Evolutionary conservation across 805 yeast genomes (phyloP), one percentile per base, ranked within the genome.

Genomic region (Yamadazyma akitaensis): DNA sequence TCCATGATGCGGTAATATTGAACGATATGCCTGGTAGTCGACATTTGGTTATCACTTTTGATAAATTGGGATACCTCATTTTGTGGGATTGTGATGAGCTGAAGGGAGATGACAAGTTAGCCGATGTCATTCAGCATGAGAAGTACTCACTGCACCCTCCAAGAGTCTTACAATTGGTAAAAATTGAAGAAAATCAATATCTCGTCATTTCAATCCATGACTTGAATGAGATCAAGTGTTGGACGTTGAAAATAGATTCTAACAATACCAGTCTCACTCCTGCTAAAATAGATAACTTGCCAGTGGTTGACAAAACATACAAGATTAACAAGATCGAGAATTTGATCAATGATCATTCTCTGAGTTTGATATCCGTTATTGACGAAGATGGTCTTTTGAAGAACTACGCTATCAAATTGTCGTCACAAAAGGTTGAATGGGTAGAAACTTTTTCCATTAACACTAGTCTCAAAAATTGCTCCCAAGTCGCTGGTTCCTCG

Each of bases 401-500:
- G n/a, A 47, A 56, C 2, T 55, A 55, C 26, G 51, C 60, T 0
- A 49, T 58, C 2, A 50, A 48, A 19, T n/a, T 38, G 7, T 9
- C 30, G n/a, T 5, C 30, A 10, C 40, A 37, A 10, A 24, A 12
- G 7, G 25, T 43, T 8, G 59, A 28, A 7, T 88, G 96, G 94
- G 62, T 64, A 2, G 68, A 76, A 42, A 72, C 76, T 2, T 70
- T 71, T 26, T 60, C 63, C 2, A 64, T 88, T 24, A 68, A 72
- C 38, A 84, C 96, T 0, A 83, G 81, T 21, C 72, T 85, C 3
- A 43, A 51, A 4, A 64, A 76, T 26, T 78, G 85, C 2, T 62
- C 77, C 12, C 71, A 72, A 40, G 73, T 88, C 1, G 80, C 83
- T 42, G 95, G 91, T 0, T 86, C 96, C 0, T 82, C 94, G 0